Base-by-base conservation (phyloP, 108 stramenopile species). In the Nitzschia sp. region DNA sequence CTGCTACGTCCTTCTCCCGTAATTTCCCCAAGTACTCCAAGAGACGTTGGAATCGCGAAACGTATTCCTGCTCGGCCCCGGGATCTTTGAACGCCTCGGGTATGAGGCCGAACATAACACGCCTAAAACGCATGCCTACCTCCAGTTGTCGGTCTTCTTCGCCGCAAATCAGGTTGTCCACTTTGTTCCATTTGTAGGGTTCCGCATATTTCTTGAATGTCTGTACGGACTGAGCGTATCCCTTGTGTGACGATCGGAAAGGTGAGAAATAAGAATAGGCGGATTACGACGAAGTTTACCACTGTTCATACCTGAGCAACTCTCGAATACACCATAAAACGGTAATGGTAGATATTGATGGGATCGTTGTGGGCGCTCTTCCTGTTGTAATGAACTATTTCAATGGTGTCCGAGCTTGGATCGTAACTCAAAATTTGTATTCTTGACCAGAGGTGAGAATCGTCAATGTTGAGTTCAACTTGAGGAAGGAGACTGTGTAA, bases 91-190 rank as follows among this genome's bases (percentile, higher is more conserved):
- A 86, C n/a, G 46, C 38, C 34, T 84, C 79, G 5, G 92, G 90
- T 18, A 96, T 78, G 17, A 96, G 68, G 8, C 80, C 86, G 72
- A 91, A 96, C 66, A 85, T 83, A 6, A 96, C 70, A 21, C 92
- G 64, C 17, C 89, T 77, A 54, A 84, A 87, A 25, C 87, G 49
- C 88, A 90, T 90, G 8, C 76, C 86, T 32, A 87, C 89, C 18
- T 79, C 53, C 33, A 92, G 66, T 17, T 61, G 68, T 51, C 78
- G 75, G 31, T 88, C 79, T 23, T 78, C 70, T 63, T 91, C 90
- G 34, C 88, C 95, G 58, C 86, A 82, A 25, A 96, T 85, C 0
- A 96, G 70, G 72, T 87, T 82, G 76, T 96, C 95, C 13, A 92
- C 75, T 51, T 82, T 85, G 59, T 91, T 94, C 91, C 91, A 96